These are phyloP conservation scores for Angophora floribunda DNA, from an alignment of 345 rosid species.

Conservation along the genomic window DNA sequence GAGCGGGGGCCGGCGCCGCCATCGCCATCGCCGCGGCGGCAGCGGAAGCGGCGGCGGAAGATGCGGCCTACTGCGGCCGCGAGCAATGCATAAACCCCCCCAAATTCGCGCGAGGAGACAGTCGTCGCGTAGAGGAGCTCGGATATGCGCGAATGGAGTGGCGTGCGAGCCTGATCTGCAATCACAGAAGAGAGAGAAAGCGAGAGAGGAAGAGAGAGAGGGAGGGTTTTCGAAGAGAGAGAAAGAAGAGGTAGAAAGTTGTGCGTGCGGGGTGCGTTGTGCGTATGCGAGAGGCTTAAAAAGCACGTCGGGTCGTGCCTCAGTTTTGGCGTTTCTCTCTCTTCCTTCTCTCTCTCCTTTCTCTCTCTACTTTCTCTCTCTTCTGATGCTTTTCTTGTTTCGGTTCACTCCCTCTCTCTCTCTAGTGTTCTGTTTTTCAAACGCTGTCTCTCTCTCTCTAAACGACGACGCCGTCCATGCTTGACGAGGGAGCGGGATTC, in stretches of 20 bases:
- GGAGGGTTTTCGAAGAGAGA: not conserved
- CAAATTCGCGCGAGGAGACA: not conserved
- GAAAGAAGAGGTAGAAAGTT: not conserved
- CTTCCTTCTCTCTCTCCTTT: not conserved
- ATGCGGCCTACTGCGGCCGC: not conserved
- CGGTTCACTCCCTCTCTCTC: not conserved
- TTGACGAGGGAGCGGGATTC: not conserved
- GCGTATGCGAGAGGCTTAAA: not conserved
- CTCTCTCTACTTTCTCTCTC: not conserved
- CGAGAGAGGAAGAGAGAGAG: not conserved
- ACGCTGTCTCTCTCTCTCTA: not conserved
- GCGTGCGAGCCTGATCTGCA: conserved; percentile 12
- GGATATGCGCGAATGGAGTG: not conserved
- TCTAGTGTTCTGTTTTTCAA: fast-evolving
- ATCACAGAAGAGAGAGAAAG: not conserved
- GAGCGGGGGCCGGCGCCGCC: not conserved
- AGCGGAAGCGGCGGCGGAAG: not conserved
- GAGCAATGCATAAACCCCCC: not conserved
- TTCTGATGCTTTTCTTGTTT: not conserved
- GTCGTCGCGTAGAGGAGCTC: not conserved
- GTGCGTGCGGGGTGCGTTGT: not conserved
- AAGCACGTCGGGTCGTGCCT: not conserved
- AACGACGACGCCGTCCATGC: not conserved
- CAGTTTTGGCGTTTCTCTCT: conserved; percentile 5
- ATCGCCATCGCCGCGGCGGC: not conserved